Evolutionary conservation across 1,139 yeast genomes (phyloP).

Genomic region (Pichia sp.): DNA sequence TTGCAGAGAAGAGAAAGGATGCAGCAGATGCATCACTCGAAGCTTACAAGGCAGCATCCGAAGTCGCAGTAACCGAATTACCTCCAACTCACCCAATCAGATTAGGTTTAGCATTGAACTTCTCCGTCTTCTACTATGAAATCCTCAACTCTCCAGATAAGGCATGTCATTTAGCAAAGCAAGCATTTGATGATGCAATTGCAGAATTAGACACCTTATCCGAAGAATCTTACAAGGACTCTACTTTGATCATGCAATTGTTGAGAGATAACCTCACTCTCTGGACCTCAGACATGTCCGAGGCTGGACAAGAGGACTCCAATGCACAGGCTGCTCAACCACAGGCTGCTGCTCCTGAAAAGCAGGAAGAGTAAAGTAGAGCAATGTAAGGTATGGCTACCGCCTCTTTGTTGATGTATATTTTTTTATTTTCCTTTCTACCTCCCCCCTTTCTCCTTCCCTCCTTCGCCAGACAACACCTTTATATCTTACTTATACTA

Average conservation of each 20-base stretch:
- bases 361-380: too few species aligned
- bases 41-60: constrained; percentile 93
- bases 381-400: too few species aligned
- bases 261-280: constrained; percentile 96
- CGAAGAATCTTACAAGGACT: constrained; percentile 97
- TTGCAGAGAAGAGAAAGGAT: constrained; percentile 83
- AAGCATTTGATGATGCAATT: constrained; percentile 98
- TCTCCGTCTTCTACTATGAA: constrained; percentile 97
- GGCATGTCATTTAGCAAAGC: constrained; percentile 98
- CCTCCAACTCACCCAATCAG: constrained; percentile 99
- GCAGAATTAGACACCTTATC: constrained; percentile 97
- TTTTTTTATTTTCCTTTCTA: too few species aligned
- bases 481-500: too few species aligned
- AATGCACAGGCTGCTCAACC: constrained; percentile 33
- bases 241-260: constrained; percentile 97
- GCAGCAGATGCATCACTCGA: constrained; percentile 91
- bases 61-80: constrained; percentile 92
- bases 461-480: too few species aligned
- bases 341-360: too few species aligned
- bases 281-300: constrained; percentile 97
- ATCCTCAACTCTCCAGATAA: constrained; percentile 96
- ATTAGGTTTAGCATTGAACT: constrained; percentile 94
- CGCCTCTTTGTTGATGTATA: too few species aligned
- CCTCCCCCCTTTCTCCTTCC: too few species aligned
- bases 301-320: constrained; percentile 62